Conservation (phyloP, 331 rosid genomes). For the Rhamnella rubrinervis region DNA sequence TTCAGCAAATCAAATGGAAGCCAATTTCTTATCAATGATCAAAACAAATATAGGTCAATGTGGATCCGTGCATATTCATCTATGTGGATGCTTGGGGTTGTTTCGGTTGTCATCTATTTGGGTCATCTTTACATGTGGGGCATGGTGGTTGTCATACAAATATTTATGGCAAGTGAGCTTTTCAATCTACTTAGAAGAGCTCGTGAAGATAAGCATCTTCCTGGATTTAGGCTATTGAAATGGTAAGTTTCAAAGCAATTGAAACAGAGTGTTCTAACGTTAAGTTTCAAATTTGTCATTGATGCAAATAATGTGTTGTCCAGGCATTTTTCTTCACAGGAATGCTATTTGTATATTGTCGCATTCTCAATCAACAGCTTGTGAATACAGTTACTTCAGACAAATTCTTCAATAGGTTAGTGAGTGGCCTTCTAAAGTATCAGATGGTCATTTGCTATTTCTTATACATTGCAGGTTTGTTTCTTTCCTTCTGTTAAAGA, state of each 20-base stretch:
- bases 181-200: constrained; percentile 78
- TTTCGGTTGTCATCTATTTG: constrained; percentile 62
- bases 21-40: constrained; percentile 66
- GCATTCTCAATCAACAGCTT: constrained; percentile 78
- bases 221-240: constrained; percentile 88
- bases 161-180: constrained; percentile 86
- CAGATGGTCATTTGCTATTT: constrained; percentile 88
- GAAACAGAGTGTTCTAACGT: too few species aligned
- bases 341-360: constrained; percentile 88
- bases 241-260: constrained; percentile 49
- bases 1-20: constrained; percentile 55
- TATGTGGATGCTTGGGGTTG: constrained; percentile 90
- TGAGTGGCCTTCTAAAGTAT: constrained; percentile 78
- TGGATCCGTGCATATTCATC: constrained; percentile 74
- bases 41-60: constrained; percentile 76
- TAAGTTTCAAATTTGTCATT: constrained; percentile 8
- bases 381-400: constrained; percentile 83
- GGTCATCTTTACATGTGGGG: constrained; percentile 92
- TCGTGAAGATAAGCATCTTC: constrained; percentile 77
- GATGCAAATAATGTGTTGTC: not conserved
- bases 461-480: constrained; percentile 77
- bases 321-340: constrained; percentile 98
- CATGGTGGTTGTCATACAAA: constrained; percentile 90
- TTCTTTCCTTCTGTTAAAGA: not conserved
- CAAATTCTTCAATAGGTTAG: constrained; percentile 66